Evolutionary conservation across 306 rosid genomes (phyloP).

Genomic region (Quercus bicolor): DNA sequence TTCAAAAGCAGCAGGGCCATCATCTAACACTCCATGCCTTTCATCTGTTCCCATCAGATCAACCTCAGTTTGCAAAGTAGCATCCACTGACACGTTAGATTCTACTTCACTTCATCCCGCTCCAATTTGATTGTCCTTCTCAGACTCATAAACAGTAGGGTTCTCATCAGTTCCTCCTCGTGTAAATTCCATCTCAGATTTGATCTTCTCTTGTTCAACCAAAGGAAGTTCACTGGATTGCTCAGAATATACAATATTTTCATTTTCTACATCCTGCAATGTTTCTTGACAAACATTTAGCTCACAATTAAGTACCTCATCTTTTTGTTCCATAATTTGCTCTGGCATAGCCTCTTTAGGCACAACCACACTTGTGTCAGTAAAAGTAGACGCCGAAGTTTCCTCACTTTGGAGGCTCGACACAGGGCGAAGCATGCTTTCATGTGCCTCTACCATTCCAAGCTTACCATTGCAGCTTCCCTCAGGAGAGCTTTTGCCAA

Average conservation of each 20-base stretch:
- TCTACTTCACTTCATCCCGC: neutral
- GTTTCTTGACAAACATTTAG: neutral
- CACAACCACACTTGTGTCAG: neutral
- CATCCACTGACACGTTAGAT: neutral
- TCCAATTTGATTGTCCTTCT: neutral
- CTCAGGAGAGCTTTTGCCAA: slow-evolving; percentile 10
- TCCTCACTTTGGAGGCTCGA: neutral
- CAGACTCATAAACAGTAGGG: neutral
- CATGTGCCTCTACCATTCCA: neutral
- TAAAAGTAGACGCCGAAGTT: neutral
- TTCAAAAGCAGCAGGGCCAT: neutral
- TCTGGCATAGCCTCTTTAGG: neutral
- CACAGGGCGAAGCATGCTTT: neutral
- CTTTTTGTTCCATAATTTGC: neutral
- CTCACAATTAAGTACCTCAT: neutral
- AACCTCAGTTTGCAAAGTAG: neutral
- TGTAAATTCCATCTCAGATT: neutral
- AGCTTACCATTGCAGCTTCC: neutral
- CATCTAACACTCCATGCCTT: neutral
- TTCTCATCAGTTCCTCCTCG: neutral
- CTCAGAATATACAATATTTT: neutral
- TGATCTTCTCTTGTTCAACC: neutral
- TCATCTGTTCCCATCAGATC: neutral
- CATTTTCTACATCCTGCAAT: neutral
- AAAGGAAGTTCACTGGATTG: slow-evolving; percentile 3